Evolutionary conservation across 225 moss, liverwort and hornwort genomes (phyloP).

Genomic region (Thuidium tamariscinum): DNA sequence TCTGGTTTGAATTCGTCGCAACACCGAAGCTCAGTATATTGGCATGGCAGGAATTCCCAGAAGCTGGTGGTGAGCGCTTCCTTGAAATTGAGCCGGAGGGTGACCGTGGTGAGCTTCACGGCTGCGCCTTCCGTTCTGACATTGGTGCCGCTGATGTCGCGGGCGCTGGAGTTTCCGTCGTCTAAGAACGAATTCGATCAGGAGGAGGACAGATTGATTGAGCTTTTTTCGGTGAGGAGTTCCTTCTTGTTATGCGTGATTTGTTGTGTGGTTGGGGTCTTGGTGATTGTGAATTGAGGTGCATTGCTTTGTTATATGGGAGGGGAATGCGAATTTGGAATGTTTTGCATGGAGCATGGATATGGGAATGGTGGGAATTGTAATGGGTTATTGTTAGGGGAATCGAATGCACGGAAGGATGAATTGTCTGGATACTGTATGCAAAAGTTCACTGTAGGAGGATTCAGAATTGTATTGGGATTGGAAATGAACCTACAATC

Average conservation of each 20-base stretch:
- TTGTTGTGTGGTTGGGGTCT: background rate
- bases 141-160: background rate
- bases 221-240: conserved; percentile 29
- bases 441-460: background rate
- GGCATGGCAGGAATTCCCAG: background rate
- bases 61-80: background rate
- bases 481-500: background rate
- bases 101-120: background rate
- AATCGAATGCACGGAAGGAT: background rate
- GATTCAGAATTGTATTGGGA: background rate
- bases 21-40: background rate
- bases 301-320: background rate
- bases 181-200: conserved; percentile 31
- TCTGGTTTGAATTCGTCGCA: background rate
- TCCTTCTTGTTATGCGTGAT: background rate
- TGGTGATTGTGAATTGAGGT: background rate
- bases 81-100: background rate
- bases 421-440: background rate
- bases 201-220: conserved; percentile 38
- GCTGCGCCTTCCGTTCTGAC: background rate
- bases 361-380: background rate
- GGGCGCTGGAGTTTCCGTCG: conserved; percentile 15
- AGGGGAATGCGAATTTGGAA: background rate
- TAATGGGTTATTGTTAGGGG: background rate
- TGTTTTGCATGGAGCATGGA: background rate